Percentiles rank a stretch among this genome's conserved stretches.
Evolutionary conservation across 2,329 filamentous ascomycete species (phyloP).

Genomic region (Cercospora berteroae): DNA sequence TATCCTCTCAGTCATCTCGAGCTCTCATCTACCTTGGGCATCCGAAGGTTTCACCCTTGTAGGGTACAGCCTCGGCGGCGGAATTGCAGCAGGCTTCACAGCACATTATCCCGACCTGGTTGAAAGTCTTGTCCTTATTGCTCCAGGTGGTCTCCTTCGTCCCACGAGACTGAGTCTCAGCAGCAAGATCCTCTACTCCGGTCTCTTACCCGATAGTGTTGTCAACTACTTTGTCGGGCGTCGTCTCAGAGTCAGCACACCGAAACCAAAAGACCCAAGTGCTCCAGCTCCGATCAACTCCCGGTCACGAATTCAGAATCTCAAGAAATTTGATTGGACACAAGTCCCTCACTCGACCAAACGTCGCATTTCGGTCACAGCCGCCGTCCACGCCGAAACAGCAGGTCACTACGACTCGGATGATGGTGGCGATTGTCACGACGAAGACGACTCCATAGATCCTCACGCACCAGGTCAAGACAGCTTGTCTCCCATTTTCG

Average conservation of each 20-base stretch:
- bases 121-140: slow-evolving; percentile 69
- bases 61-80: slow-evolving; percentile 79
- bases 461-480: slow-evolving; percentile 24
- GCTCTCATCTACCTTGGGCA: slow-evolving; percentile 65
- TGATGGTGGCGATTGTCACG: slow-evolving; percentile 10
- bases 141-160: slow-evolving; percentile 75
- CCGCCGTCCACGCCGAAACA: slow-evolving; percentile 8
- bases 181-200: slow-evolving; percentile 63
- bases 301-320: slow-evolving; percentile 2
- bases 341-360: slow-evolving; percentile 5
- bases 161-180: slow-evolving; percentile 59
- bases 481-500: slow-evolving; percentile 47
- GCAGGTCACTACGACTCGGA: neutral
- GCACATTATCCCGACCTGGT: slow-evolving; percentile 67
- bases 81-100: slow-evolving; percentile 68
- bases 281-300: neutral
- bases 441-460: slow-evolving; percentile 17
- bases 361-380: slow-evolving; percentile 8
- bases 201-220: slow-evolving; percentile 59
- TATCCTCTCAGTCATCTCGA: slow-evolving; percentile 67
- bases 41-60: slow-evolving; percentile 63
- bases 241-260: slow-evolving; percentile 23
- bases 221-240: slow-evolving; percentile 51
- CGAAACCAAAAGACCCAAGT: slow-evolving; percentile 2
- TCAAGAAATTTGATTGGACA: slow-evolving; percentile 11